Base-by-base conservation (phyloP, 1,284 basidiomycete genomes). In the Puccinia polysora region DNA sequence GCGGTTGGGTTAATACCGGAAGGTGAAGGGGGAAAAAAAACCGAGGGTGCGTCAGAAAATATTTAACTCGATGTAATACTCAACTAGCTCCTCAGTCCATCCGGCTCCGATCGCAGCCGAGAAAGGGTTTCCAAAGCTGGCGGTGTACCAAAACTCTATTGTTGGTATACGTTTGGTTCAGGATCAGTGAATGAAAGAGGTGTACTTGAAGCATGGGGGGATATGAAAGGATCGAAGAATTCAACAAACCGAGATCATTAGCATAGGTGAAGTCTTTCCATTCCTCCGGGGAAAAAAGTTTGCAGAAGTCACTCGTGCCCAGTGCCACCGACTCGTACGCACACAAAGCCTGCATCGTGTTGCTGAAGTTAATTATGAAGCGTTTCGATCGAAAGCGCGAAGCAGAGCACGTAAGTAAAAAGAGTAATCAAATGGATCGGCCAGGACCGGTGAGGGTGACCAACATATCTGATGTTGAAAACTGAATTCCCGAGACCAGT, bases 391-490 rank as follows among this genome's bases (percentile, higher is more conserved):
- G n/a, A n/a, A n/a, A n/a, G n/a, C n/a, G n/a, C n/a, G n/a, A n/a
- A n/a, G n/a, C n/a, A n/a, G n/a, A n/a, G n/a, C n/a, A n/a, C n/a
- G n/a, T n/a, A n/a, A n/a, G n/a, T n/a, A n/a, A n/a, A 32, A 63
- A 34, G 67, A 58, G 30, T 70, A 76, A 90, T 88, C 82, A 89
- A 84, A 5, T 82, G 25, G 30, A 15, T 2, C 32, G 15, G 12
- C 6, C 3, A 53, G 36, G 30, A 8, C 30, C 12, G 20, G 63
- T 40, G n/a, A 38, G n/a, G 28, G 25, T 36, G 34, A 78, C 81
- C 73, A 1, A 89, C 82, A 77, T 93, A 90, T 76, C 87, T 85
- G 47, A 87, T 25, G 53, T 84, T 7, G 83, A 84, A 52, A 94
- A 79, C 10, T 86, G 82, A 73, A 87, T 86, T 0, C 90, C 91